These are phyloP conservation scores for Coemansia reversa DNA, from an alignment of 192 early-diverging fungal genomes.

Conservation along the genomic window DNA sequence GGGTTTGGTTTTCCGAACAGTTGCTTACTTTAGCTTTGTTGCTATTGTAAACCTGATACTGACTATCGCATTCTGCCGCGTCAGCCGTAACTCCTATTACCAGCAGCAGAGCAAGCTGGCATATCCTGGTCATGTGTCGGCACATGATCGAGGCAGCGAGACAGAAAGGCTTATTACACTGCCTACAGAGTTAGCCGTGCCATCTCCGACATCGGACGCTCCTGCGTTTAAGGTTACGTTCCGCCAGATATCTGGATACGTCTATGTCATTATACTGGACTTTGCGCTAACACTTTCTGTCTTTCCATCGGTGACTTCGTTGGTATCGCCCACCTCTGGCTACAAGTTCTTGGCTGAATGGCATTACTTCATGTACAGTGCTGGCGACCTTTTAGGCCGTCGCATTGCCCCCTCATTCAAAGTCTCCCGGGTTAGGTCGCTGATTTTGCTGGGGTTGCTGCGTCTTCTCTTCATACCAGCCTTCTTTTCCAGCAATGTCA, in stretches of 20 bases:
- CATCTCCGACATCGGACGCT: constrained; percentile 13
- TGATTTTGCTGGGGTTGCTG: constrained; percentile 47
- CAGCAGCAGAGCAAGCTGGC: constrained; percentile 41
- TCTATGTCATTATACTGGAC: constrained; percentile 58
- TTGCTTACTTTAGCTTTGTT: constrained; percentile 54
- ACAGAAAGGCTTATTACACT: constrained; percentile 26
- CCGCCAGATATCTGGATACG: constrained; percentile 49
- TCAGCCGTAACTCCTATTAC: constrained; percentile 42
- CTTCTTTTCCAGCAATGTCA: constrained; percentile 70
- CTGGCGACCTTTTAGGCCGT: constrained; percentile 73
- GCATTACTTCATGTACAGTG: constrained; percentile 73
- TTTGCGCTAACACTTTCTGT: constrained; percentile 69
- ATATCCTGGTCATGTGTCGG: not conserved
- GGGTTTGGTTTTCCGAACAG: constrained; percentile 31
- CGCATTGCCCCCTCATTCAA: constrained; percentile 42
- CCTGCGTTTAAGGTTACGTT: constrained; percentile 35
- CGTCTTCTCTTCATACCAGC: constrained; percentile 65
- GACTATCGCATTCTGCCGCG: constrained; percentile 27
- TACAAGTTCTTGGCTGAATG: constrained; percentile 46
- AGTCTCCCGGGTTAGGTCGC: constrained; percentile 26
- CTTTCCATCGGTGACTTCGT: constrained; percentile 73
- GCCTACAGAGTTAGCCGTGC: constrained; percentile 1
- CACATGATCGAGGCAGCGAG: constrained; percentile 15
- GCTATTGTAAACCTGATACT: constrained; percentile 29
- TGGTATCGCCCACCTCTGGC: constrained; percentile 57